phyloP scores from a whole-genome alignment of 1,139 yeast species.

The Scheffersomyces quercinus region DNA sequence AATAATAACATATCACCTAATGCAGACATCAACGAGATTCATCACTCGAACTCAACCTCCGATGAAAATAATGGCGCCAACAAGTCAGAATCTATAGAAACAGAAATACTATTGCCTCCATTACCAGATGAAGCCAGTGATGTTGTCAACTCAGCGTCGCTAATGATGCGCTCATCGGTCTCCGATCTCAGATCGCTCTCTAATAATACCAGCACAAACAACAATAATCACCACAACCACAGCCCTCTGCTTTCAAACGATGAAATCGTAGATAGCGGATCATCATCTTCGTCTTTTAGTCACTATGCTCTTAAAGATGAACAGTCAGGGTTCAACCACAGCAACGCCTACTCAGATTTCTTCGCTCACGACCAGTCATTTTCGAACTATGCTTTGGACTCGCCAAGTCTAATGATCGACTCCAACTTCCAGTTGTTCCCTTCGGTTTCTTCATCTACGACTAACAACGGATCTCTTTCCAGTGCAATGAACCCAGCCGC shows the following conservation, averaged over 20 bases:
- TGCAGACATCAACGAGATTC: neutral
- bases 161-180: slow-evolving; percentile 3
- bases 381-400: slow-evolving; percentile 18
- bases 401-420: slow-evolving; percentile 18
- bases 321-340: neutral
- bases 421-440: slow-evolving; percentile 14
- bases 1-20: neutral
- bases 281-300: too few species aligned
- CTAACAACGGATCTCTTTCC: neutral
- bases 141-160: slow-evolving; percentile 4
- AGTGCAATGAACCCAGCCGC: neutral
- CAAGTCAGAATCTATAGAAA: slow-evolving; percentile 4
- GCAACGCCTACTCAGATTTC: slow-evolving; percentile 7
- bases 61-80: neutral
- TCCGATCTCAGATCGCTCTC: slow-evolving; percentile 6
- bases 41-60: neutral
- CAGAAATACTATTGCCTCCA: slow-evolving; percentile 41
- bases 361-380: slow-evolving; percentile 9
- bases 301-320: neutral
- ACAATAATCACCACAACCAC: slow-evolving; percentile 3
- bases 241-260: slow-evolving; percentile 3
- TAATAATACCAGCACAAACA: slow-evolving; percentile 6
- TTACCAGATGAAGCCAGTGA: slow-evolving; percentile 29
- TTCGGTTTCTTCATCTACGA: slow-evolving; percentile 8
- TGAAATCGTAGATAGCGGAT: neutral